These are phyloP conservation scores for Ceratocystis lukuohia DNA, from an alignment of 2,329 filamentous ascomycete genomes.

Conservation along the genomic window DNA sequence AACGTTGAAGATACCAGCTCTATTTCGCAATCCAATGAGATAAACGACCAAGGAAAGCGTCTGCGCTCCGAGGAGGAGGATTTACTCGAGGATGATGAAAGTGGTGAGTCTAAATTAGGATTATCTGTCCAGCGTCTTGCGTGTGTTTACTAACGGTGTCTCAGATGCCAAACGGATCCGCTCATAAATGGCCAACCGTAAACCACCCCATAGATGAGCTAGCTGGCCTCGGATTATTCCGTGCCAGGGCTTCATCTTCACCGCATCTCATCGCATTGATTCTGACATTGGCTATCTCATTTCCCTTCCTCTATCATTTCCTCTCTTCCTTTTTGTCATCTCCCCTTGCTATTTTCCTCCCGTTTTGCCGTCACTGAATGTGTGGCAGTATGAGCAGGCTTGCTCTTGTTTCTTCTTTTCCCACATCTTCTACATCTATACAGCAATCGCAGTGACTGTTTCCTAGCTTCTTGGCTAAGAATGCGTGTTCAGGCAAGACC, in stretches of 20 bases:
- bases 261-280: too few species aligned
- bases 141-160: neutral
- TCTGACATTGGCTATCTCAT: neutral
- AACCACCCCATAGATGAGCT: too few species aligned
- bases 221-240: too few species aligned
- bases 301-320: neutral
- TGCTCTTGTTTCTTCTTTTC: neutral
- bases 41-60: conserved; percentile 19
- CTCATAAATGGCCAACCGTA: neutral
- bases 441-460: neutral
- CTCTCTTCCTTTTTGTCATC: neutral
- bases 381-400: neutral
- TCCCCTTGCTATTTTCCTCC: neutral
- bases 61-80: conserved; percentile 11
- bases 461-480: neutral
- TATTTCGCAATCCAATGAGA: conserved; percentile 13
- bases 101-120: conserved; percentile 13
- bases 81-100: conserved; percentile 7
- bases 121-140: neutral
- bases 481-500: neutral
- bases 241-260: too few species aligned
- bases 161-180: conserved; percentile 15
- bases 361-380: neutral
- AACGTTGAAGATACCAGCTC: conserved; percentile 17
- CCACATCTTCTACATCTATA: neutral